Base-by-base conservation (phyloP, 129 eudicot species). In the Lactuca sativa region DNA sequence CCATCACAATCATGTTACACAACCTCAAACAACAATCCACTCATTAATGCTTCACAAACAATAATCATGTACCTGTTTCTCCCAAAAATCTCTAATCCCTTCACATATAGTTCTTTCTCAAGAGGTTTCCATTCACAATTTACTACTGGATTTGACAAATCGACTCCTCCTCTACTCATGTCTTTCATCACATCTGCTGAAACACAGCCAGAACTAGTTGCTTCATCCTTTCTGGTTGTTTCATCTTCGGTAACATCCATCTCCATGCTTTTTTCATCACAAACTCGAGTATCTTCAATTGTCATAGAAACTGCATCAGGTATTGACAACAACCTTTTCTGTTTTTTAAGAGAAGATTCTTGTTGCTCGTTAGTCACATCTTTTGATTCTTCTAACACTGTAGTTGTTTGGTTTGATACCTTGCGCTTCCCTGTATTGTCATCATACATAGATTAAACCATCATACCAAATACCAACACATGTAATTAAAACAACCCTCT, bases 21-120 rank as follows among this genome's bases (percentile, higher is more conserved):
- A 25, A 25, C 30, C 30, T 25, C 30, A 25, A 25, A 25, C 30
- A 25, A 25, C 30, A 25, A 25, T 0, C 30, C 0, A 25, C 21
- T 18, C 30, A 25, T 25, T 36, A 8, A 12, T 43, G 49, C 2
- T 43, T 43, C 13, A 8, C 13, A 43, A 43, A 43, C 9, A 2
- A 9, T 12, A 9, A 52, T 62, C 64, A 1, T 18, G 16, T 80
- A 90, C 99, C 99, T 93, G 78, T 90, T 93, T 87, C 85, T 90
- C 74, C 99, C 99, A 83, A 87, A 93, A 37, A 93, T 90, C 78
- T 93, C 95, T 73, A 93, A 52, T 66, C 99, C 99, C 82, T 93
- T 93, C 63, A 76, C 56, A 77, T 81, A 87, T 52, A 93, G 80
- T 43, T 93, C 99, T 82, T 87, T 87, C 74, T 93, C 99, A 47